These are phyloP conservation scores for Wakefieldia striispora DNA, from an alignment of 768 basidiomycete species.

Conservation along the genomic window DNA sequence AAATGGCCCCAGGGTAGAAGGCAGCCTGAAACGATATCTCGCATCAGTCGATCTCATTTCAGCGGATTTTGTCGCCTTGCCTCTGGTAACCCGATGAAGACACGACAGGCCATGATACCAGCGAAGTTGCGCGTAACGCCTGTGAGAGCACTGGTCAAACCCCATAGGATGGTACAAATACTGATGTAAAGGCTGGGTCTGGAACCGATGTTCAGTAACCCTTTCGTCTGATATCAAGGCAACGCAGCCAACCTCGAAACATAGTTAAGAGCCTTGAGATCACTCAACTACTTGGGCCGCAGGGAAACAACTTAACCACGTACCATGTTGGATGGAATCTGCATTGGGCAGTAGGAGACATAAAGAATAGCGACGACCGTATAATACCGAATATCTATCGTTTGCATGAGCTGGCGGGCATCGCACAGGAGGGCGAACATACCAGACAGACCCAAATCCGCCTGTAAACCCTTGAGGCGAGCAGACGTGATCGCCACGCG, in stretches of 20 bases:
- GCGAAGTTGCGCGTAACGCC: slow-evolving; percentile 56
- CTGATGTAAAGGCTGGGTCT: slow-evolving; percentile 67
- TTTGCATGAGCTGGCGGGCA: neutral
- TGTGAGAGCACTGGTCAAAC: slow-evolving; percentile 59
- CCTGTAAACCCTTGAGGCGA: slow-evolving; percentile 48
- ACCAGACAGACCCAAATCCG: slow-evolving; percentile 48
- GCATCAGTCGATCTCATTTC: neutral
- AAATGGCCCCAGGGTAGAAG: slow-evolving; percentile 59
- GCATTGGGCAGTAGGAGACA: slow-evolving; percentile 63
- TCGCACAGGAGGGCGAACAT: neutral
- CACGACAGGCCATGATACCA: slow-evolving; percentile 55
- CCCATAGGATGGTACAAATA: slow-evolving; percentile 59
- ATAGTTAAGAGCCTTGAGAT: slow-evolving; percentile 49
- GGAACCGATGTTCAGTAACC: neutral
- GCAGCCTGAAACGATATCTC: slow-evolving; percentile 39
- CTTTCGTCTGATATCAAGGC: neutral
- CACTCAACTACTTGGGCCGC: neutral
- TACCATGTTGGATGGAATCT: slow-evolving; percentile 33
- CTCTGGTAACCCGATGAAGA: slow-evolving; percentile 66
- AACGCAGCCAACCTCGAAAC: slow-evolving; percentile 40
- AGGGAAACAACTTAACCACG: neutral
- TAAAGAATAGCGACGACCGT: slow-evolving; percentile 56
- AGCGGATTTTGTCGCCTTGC: slow-evolving; percentile 19
- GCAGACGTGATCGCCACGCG: slow-evolving; percentile 51
- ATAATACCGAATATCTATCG: slow-evolving; percentile 51